Base-by-base conservation (phyloP, 306 rosid species). In the Psophocarpus tetragonolobus region DNA sequence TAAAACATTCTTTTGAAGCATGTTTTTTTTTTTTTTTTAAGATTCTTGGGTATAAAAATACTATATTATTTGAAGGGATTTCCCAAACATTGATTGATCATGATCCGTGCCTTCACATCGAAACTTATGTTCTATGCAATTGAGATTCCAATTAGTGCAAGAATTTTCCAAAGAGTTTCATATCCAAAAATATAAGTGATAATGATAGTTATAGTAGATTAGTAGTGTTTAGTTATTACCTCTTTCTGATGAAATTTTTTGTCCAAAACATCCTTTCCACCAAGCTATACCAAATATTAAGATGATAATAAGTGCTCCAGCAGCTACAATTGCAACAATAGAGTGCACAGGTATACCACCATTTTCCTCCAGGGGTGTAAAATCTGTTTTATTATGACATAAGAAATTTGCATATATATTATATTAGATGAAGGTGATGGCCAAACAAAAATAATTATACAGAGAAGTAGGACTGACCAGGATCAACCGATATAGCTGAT, bases 401-500 rank as follows among this genome's bases (percentile, higher is more conserved):
- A 62, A 0, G 20, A 20, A 5, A 39, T 39, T 38, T 41, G 11
- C 41, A 63, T 27, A 41, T n/a, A 29, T 17, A 30, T 33, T 45
- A 66, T 13, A 79, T 18, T 15, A 8, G 38, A 53, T 60, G 18
- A 39, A 4, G 42, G 18, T 32, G 24, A 66, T 54, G 15, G 26
- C 1, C 11, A 0, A 60, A 74, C 20, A 68, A 35, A 17, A 27
- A 24, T 7, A 44, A 58, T 15, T 20, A 21, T 20, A 21, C 3
- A 10, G 26, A 58, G 70, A 80, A 61, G 38, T 1, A 81, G 30
- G 71, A 71, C 87, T 8, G 8, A 89, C 93, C 81, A 67, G 89
- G 74, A 42, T 77, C 68, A 21, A 87, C 80, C 9, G 90, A 87
- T 45, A 91, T 91, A 39, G 93, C 96, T 1, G 93, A 91, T 53